These are phyloP conservation scores for Leishmania major DNA, from an alignment of 208 protist genomes.

Conservation along the genomic window DNA sequence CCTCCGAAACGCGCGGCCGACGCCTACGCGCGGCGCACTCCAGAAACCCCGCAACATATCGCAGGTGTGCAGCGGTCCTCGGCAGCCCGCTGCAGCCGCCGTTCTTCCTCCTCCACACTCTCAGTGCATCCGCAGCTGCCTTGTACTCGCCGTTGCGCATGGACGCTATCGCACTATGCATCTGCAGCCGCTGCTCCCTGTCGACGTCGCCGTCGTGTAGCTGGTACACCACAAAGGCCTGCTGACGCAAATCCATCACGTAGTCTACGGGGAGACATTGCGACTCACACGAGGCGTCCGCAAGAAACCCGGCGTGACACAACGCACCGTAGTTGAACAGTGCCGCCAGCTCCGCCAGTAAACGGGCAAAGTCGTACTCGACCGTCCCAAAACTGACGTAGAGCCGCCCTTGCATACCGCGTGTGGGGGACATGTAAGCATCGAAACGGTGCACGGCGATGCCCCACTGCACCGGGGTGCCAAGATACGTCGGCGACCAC, in stretches of 20 bases:
- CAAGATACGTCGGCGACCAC: conserved; percentile 14
- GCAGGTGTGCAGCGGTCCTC: not conserved
- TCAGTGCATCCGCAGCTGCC: conserved; percentile 2
- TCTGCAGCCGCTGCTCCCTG: conserved; percentile 9
- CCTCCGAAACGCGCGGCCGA: not conserved
- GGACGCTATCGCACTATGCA: conserved; percentile 9
- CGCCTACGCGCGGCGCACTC: not conserved
- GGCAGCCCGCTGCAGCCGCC: not conserved
- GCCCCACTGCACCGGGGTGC: conserved; percentile 17
- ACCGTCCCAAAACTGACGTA: conserved; percentile 22
- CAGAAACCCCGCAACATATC: conserved; percentile 7
- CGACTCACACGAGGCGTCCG: conserved; percentile 16
- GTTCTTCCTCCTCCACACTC: not conserved
- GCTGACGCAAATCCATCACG: conserved; percentile 31
- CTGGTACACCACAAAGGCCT: conserved; percentile 20
- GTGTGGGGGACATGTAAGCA: conserved; percentile 10
- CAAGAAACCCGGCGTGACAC: conserved; percentile 30
- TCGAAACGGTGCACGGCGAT: conserved; percentile 29
- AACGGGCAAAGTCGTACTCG: conserved; percentile 24
- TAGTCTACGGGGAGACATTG: conserved; percentile 25
- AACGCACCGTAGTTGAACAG: conserved; percentile 21
- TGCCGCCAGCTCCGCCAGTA: conserved; percentile 25
- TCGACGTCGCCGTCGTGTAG: conserved; percentile 22
- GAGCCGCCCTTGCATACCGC: conserved; percentile 14
- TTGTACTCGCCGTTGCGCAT: conserved; percentile 26